Conservation (phyloP, 2,329 filamentous ascomycete species). For the Beauveria sp. region DNA sequence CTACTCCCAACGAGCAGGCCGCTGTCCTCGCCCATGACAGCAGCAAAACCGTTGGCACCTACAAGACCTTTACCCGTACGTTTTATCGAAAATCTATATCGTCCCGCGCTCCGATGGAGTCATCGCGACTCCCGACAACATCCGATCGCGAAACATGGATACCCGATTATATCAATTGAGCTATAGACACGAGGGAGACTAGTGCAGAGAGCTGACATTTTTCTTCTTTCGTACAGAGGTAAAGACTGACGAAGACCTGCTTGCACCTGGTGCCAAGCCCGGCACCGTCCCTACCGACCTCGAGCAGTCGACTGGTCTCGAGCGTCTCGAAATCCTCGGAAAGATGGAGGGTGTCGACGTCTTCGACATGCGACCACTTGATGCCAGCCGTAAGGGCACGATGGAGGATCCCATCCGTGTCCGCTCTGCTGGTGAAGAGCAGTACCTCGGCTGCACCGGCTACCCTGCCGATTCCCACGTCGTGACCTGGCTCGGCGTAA, state of each 20-base stretch:
- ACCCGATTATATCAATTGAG: neutral
- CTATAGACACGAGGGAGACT: neutral
- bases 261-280: slow-evolving; percentile 71
- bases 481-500: slow-evolving; percentile 83
- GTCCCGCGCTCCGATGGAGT: neutral
- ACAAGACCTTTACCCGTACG: slow-evolving; percentile 42
- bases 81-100: slow-evolving; percentile 14
- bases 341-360: slow-evolving; percentile 98
- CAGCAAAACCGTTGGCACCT: slow-evolving; percentile 38
- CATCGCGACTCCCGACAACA: neutral
- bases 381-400: slow-evolving; percentile 86
- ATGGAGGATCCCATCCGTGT: slow-evolving; percentile 84
- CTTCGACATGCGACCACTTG: slow-evolving; percentile 97
- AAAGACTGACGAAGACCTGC: slow-evolving; percentile 71
- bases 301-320: slow-evolving; percentile 93
- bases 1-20: slow-evolving; percentile 29
- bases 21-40: slow-evolving; percentile 29
- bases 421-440: slow-evolving; percentile 88
- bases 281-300: slow-evolving; percentile 89
- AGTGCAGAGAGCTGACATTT: slow-evolving; percentile 15
- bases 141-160: slow-evolving; percentile 1
- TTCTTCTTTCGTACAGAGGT: slow-evolving; percentile 55
- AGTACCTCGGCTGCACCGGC: slow-evolving; percentile 94
- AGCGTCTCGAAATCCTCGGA: slow-evolving; percentile 96
- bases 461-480: slow-evolving; percentile 85